Conservation (phyloP, 768 basidiomycete species). For the Cubamyces lactineus region DNA sequence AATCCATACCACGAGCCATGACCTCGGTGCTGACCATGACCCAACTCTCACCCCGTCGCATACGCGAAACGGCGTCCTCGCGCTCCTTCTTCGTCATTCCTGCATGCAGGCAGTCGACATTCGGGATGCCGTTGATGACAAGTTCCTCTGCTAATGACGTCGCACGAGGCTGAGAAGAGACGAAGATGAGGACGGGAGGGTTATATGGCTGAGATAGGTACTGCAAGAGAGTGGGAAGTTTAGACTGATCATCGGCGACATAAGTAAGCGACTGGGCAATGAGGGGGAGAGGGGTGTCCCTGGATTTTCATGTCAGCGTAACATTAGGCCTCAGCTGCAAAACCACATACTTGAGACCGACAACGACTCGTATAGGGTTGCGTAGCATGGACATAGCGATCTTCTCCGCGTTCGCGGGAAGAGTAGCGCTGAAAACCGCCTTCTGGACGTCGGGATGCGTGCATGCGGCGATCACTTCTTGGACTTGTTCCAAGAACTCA, state of each 20-base stretch:
- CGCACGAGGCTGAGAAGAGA: slow-evolving; percentile 86
- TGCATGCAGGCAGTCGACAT: slow-evolving; percentile 90
- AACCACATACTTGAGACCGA: slow-evolving; percentile 83
- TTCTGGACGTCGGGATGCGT: slow-evolving; percentile 73
- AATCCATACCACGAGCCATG: slow-evolving; percentile 98
- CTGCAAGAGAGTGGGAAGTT: slow-evolving; percentile 83
- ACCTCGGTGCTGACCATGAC: slow-evolving; percentile 96
- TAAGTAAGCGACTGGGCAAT: slow-evolving; percentile 89
- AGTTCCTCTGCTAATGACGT: slow-evolving; percentile 82
- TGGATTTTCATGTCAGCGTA: slow-evolving; percentile 35
- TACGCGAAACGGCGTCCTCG: slow-evolving; percentile 80
- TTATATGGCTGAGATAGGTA: slow-evolving; percentile 83
- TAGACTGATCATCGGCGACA: slow-evolving; percentile 92
- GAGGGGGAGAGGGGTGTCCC: slow-evolving; percentile 93
- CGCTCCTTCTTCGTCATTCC: slow-evolving; percentile 87
- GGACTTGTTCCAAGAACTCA: slow-evolving; percentile 86
- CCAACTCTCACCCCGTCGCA: slow-evolving; percentile 93
- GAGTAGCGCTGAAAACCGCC: slow-evolving; percentile 92
- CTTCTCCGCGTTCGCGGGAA: slow-evolving; percentile 87
- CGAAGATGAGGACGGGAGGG: slow-evolving; percentile 91
- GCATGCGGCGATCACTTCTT: slow-evolving; percentile 85
- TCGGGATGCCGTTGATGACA: slow-evolving; percentile 72
- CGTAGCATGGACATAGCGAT: slow-evolving; percentile 83
- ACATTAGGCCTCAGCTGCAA: background rate
- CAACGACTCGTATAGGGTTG: slow-evolving; percentile 91